These are phyloP conservation scores for Mycosphaerelloides madeirae DNA, from an alignment of 2,329 filamentous ascomycete species.

Conservation along the genomic window DNA sequence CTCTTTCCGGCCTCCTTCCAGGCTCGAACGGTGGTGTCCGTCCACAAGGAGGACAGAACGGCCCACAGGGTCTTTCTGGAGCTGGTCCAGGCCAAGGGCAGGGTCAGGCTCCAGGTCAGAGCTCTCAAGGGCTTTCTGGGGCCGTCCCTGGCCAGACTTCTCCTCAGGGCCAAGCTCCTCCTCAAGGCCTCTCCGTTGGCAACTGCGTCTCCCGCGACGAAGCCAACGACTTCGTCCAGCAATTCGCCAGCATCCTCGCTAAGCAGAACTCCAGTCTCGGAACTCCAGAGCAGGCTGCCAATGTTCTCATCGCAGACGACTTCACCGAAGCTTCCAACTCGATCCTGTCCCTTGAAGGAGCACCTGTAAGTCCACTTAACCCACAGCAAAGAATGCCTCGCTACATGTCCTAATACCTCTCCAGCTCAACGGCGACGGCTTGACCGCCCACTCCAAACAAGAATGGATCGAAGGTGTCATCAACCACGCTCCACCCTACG, in stretches of 20 bases:
- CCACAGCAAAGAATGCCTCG: too few relatives aligned
- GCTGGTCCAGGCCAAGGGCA: too few relatives aligned
- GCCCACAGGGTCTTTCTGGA: too few relatives aligned
- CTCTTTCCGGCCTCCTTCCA: too few relatives aligned
- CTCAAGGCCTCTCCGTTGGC: too few relatives aligned
- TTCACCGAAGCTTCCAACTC: slow-evolving; percentile 14
- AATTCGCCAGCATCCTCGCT: slow-evolving; percentile 9
- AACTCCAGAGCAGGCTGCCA: slow-evolving; percentile 2
- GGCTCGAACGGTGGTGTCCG: too few relatives aligned
- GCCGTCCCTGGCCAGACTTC: too few relatives aligned
- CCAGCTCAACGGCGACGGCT: slow-evolving; percentile 3
- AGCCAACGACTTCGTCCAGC: slow-evolving; percentile 4
- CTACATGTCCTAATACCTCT: not conserved
- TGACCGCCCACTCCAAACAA: slow-evolving; percentile 3
- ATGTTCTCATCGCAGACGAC: slow-evolving; percentile 11
- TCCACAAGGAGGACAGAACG: too few relatives aligned
- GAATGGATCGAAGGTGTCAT: slow-evolving; percentile 4
- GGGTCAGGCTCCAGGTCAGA: too few relatives aligned
- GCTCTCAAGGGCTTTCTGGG: too few relatives aligned
- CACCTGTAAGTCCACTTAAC: slow-evolving; percentile 3
- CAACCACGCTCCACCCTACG: not conserved
- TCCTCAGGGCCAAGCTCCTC: too few relatives aligned
- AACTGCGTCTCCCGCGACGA: slow-evolving; percentile 7
- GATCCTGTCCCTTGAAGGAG: slow-evolving; percentile 11
- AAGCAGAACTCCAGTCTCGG: slow-evolving; percentile 1